Conservation (phyloP, 2,329 filamentous ascomycete species). For the Clarireedia hainanense region DNA sequence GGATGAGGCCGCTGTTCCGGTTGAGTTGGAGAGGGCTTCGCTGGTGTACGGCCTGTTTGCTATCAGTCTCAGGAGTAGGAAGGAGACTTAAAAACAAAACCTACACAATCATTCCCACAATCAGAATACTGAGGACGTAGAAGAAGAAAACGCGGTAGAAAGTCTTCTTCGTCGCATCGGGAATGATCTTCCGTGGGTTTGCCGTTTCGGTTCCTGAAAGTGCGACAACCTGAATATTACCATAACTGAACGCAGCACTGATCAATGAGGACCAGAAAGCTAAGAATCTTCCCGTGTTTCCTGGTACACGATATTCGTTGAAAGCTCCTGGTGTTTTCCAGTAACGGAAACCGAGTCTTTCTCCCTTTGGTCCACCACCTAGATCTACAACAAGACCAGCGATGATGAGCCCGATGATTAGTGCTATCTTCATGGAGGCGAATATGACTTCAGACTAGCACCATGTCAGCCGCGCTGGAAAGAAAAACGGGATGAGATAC, state of each 20-base stretch:
- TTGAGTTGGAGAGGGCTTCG: slow-evolving; percentile 31
- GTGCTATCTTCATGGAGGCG: slow-evolving; percentile 48
- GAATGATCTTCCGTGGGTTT: slow-evolving; percentile 45
- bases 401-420: slow-evolving; percentile 56
- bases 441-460: slow-evolving; percentile 38
- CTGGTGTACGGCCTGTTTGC: slow-evolving; percentile 50
- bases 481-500: slow-evolving; percentile 54
- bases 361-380: slow-evolving; percentile 51
- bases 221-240: slow-evolving; percentile 44
- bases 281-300: slow-evolving; percentile 53
- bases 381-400: slow-evolving; percentile 55
- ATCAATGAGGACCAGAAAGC: slow-evolving; percentile 36
- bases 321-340: slow-evolving; percentile 64
- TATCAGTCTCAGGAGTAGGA: slow-evolving; percentile 35
- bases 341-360: slow-evolving; percentile 57
- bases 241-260: slow-evolving; percentile 39
- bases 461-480: slow-evolving; percentile 38
- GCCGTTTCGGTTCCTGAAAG: slow-evolving; percentile 48
- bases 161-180: slow-evolving; percentile 41
- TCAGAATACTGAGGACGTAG: slow-evolving; percentile 33
- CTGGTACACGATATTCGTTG: slow-evolving; percentile 56
- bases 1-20: slow-evolving; percentile 40
- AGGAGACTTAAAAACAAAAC: not conserved
- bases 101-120: slow-evolving; percentile 42
- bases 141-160: slow-evolving; percentile 50